phyloP scores from a whole-genome alignment of 2,329 filamentous ascomycete genomes.

The Malbranchea cinnamomea region DNA sequence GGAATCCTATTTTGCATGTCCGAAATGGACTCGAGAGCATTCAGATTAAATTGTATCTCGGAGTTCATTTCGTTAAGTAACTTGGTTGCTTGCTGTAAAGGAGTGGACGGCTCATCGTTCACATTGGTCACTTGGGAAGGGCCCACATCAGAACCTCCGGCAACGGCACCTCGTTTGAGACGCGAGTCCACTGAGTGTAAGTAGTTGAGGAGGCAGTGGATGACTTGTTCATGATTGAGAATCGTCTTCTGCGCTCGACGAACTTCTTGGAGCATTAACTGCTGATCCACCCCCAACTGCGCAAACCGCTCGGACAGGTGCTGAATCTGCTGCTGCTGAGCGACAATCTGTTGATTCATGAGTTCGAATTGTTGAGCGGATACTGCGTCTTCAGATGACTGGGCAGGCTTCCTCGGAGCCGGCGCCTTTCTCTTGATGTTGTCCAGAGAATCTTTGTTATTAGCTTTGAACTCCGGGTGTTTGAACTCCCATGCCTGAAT shows the following conservation, averaged over 20 bases:
- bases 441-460: constrained; percentile 91
- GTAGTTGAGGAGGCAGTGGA: constrained; percentile 56
- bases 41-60: constrained; percentile 47
- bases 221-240: constrained; percentile 55
- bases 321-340: constrained; percentile 85
- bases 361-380: constrained; percentile 80
- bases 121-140: constrained; percentile 31
- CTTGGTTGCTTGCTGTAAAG: constrained; percentile 53
- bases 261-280: constrained; percentile 48
- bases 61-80: constrained; percentile 50
- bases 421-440: constrained; percentile 94
- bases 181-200: constrained; percentile 50
- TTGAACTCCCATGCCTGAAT: constrained; percentile 88
- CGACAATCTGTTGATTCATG: constrained; percentile 73
- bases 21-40: constrained; percentile 51
- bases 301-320: constrained; percentile 71
- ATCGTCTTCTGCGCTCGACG: constrained; percentile 55
- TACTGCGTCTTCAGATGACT: constrained; percentile 56
- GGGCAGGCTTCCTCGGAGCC: constrained; percentile 61
- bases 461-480: constrained; percentile 87
- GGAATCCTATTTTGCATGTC: constrained; percentile 42
- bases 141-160: constrained; percentile 26
- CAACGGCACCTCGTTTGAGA: constrained; percentile 35
- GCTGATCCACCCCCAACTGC: constrained; percentile 55
- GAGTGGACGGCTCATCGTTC: constrained; percentile 51